Conservation (phyloP, 306 rosid genomes). For the Inga laurina region DNA sequence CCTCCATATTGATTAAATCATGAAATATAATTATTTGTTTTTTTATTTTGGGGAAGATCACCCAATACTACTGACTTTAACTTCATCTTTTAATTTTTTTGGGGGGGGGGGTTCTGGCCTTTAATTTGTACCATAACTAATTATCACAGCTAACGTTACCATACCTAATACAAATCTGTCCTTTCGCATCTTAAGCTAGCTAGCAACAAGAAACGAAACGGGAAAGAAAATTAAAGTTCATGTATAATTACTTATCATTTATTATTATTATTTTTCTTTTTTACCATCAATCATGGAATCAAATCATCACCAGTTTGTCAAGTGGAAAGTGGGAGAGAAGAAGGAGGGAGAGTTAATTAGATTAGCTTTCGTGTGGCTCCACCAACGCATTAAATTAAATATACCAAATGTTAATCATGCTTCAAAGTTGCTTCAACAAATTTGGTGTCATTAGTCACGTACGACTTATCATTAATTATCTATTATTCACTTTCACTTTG, state of each 20-base stretch:
- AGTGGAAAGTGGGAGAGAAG: background rate
- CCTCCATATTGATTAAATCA: conserved; percentile 35
- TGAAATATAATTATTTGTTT: conserved; percentile 37
- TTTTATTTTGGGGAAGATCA: conserved; percentile 39
- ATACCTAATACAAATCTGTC: conserved; percentile 20
- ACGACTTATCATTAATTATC: background rate
- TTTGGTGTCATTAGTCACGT: conserved; percentile 18
- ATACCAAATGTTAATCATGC: background rate
- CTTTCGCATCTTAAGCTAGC: background rate
- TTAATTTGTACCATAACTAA: background rate
- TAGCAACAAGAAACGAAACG: background rate
- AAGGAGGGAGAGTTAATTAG: background rate
- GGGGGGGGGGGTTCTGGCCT: background rate
- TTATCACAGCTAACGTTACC: conserved; percentile 4
- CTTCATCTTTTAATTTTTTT: background rate
- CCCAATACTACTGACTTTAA: conserved; percentile 35
- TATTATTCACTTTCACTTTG: background rate
- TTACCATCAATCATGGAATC: background rate
- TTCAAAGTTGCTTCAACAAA: background rate
- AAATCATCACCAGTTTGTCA: conserved; percentile 1
- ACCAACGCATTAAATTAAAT: background rate
- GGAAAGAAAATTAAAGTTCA: background rate
- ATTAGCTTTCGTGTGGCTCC: background rate
- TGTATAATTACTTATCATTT: background rate
- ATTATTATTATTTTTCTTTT: background rate